Evolutionary conservation across 805 yeast species (phyloP).

Genomic region (Starmerella etchellsii): DNA sequence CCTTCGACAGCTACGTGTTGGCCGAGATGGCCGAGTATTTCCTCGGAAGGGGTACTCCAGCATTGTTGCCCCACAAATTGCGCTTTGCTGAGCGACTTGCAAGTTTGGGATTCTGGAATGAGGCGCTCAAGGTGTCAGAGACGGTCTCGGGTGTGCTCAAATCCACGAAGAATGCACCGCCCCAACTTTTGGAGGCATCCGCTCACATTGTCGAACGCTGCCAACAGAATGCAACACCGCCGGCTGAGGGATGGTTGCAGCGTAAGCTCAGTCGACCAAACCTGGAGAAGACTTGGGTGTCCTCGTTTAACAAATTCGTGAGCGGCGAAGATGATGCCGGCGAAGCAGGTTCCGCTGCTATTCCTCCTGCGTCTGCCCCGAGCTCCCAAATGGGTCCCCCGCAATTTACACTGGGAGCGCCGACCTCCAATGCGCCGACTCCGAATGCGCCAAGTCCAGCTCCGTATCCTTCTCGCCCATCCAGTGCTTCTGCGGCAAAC

Average conservation of each 20-base stretch:
- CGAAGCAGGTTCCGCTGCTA: too few species aligned
- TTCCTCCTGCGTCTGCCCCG: neutral
- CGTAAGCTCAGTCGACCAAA: conserved; percentile 33
- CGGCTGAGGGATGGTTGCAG: conserved; percentile 58
- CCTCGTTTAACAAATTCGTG: conserved; percentile 61
- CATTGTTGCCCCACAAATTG: conserved; percentile 46
- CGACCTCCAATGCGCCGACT: too few species aligned
- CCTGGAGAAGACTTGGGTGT: conserved; percentile 80
- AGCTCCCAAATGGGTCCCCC: neutral
- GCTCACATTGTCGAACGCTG: conserved; percentile 24
- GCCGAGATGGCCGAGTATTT: conserved; percentile 61
- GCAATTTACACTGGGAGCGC: too few species aligned
- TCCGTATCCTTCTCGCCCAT: too few species aligned
- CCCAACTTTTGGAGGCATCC: conserved; percentile 36
- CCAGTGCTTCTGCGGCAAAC: too few species aligned
- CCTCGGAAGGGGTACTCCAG: conserved; percentile 26
- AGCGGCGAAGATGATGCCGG: conserved; percentile 60
- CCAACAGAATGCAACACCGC: conserved; percentile 19
- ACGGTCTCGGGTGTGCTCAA: conserved; percentile 8
- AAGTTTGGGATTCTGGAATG: conserved; percentile 47
- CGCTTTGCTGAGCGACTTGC: conserved; percentile 56
- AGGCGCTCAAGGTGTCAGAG: conserved; percentile 35
- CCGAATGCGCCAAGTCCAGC: too few species aligned
- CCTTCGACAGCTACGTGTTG: conserved; percentile 37
- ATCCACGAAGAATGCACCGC: conserved; percentile 11